A percentile compares a stretch with the other conserved stretches of the same genome.
phyloP scores from a whole-genome alignment of 2,329 filamentous ascomycete genomes.

The Paraphaeosphaeria minitans region DNA sequence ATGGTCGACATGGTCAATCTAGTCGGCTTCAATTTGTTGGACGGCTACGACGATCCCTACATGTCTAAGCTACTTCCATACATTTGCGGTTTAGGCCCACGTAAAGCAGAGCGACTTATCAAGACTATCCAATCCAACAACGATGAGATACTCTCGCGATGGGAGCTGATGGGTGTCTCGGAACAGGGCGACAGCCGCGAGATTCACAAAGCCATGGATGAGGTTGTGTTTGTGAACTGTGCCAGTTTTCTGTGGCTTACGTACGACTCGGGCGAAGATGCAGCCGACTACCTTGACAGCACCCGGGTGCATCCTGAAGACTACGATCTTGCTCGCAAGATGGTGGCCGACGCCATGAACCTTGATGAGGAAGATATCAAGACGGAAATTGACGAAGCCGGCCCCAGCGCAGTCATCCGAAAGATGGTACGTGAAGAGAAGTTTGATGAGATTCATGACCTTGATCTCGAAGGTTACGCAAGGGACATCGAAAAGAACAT shows the following conservation, averaged over 20 bases:
- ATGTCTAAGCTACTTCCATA: conserved; percentile 89
- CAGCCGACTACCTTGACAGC: conserved; percentile 92
- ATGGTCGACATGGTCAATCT: conserved; percentile 99
- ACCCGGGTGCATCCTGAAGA: conserved; percentile 98
- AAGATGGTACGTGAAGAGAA: conserved; percentile 95
- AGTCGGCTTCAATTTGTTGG: conserved; percentile 92
- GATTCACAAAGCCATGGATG: conserved; percentile 65
- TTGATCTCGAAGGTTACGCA: conserved; percentile 95
- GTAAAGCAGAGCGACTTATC: conserved; percentile 83
- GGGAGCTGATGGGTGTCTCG: conserved; percentile 86
- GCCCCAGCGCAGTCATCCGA: conserved; percentile 85
- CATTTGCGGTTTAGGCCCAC: conserved; percentile 86
- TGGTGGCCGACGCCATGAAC: conserved; percentile 95
- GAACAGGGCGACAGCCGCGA: conserved; percentile 63
- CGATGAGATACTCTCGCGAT: conserved; percentile 80
- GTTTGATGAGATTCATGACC: conserved; percentile 92
- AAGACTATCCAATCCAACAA: conserved; percentile 94
- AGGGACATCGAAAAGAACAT: conserved; percentile 93
- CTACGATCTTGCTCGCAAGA: conserved; percentile 96
- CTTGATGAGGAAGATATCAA: conserved; percentile 98
- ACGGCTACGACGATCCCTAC: conserved; percentile 80
- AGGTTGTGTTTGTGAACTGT: conserved; percentile 94
- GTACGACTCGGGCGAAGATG: conserved; percentile 79
- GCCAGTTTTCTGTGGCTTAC: conserved; percentile 93
- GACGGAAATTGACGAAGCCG: conserved; percentile 88